Base-by-base conservation (phyloP, 805 yeast species). In the Gaillardinia entomophila region DNA sequence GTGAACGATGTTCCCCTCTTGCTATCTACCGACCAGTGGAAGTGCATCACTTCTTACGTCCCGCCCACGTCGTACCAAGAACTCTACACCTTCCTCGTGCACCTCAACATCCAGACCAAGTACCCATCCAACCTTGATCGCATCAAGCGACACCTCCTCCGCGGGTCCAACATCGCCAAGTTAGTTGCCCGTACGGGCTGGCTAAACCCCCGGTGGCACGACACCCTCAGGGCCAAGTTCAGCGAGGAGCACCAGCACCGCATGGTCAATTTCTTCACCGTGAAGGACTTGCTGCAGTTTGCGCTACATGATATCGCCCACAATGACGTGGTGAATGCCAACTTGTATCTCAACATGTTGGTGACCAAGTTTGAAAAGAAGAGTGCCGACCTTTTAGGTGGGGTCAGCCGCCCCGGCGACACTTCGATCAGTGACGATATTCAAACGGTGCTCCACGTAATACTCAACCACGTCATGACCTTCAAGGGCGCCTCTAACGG, bases 141-240 rank as follows among this genome's bases (percentile, higher is more conserved):
- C 1, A 26, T 65, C 20, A 57, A 55, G 27, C 34, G 40, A 15
- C 36, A 43, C 6, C 48, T 65, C 14, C 32, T 46, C 15, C 36
- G 33, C 5, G 67, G 71, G 5, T 43, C 57, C 1, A 47, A 52
- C 20, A 24, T 56, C 12, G 68, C 62, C 3, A 49, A 48, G 28
- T 55, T 53, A 33, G 50, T 62, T 4, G 53, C 51, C 6, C 41
- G 68, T 28, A 62, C 71, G 2, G 71, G 71, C 2, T 43, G 52
- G 31, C 30, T 58, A 4, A 42, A 52, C 22, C 53, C 68, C 4
- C 55, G 54, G 32, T 62, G 68, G 68, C 68, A 64, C 35, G 52
- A 62, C 35, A 46, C 55, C 1, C 44, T 52, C 16, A 40, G 37
- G 26, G 36, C 41, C 5, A 32, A 39, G 1, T 48, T 49, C 15